These are phyloP conservation scores for Recurvomyces mirabilis DNA, from an alignment of 495 filamentous ascomycete species.

Conservation along the genomic window DNA sequence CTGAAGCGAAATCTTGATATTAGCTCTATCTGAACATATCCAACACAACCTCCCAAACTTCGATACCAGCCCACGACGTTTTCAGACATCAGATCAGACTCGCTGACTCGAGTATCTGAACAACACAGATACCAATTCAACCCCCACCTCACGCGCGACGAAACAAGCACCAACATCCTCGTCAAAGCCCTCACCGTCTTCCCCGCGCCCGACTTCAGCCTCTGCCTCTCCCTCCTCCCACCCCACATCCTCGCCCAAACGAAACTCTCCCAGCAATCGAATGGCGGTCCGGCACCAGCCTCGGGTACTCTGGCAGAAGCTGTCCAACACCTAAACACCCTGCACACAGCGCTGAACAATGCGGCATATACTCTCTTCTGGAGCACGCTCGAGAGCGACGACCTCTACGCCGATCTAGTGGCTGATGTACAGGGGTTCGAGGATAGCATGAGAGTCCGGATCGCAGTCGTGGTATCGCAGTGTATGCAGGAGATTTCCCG, in stretches of 20 bases:
- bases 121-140: conserved; percentile 91
- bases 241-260: conserved; percentile 55
- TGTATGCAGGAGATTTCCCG: conserved; percentile 72
- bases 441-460: conserved; percentile 85
- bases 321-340: conserved; percentile 71
- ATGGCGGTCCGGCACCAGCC: conserved; percentile 34
- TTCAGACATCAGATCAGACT: background rate
- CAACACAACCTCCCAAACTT: conserved; percentile 3
- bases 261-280: conserved; percentile 31
- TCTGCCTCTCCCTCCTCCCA: conserved; percentile 84
- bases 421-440: conserved; percentile 94
- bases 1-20: conserved; percentile 41
- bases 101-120: background rate
- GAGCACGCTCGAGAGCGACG: conserved; percentile 81
- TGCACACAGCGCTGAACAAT: conserved; percentile 74
- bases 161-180: conserved; percentile 96
- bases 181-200: conserved; percentile 96
- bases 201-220: conserved; percentile 88
- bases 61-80: too few relatives aligned
- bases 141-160: conserved; percentile 90
- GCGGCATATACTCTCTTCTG: conserved; percentile 88
- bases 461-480: conserved; percentile 81
- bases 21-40: conserved; percentile 56
- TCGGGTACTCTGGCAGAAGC: conserved; percentile 55
- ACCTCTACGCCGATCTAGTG: conserved; percentile 89